Evolutionary conservation across 2,329 filamentous ascomycete genomes (phyloP).

Genomic region (Domatiomyces catenatus): DNA sequence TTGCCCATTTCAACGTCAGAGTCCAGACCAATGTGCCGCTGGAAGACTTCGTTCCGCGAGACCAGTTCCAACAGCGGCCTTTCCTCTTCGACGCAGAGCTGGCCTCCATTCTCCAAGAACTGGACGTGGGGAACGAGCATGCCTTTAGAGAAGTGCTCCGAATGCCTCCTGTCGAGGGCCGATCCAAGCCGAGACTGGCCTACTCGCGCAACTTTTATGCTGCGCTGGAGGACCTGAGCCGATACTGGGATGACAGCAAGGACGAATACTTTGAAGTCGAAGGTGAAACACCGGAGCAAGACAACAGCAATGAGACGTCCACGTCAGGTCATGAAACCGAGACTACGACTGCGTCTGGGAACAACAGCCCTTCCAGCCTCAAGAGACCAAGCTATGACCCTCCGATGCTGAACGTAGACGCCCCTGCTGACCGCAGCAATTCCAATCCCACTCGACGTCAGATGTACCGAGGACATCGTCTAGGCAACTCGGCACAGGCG

Average conservation of each 20-base stretch:
- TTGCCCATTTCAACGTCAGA: slow-evolving; percentile 28
- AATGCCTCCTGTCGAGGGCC: slow-evolving; percentile 29
- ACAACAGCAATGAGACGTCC: not conserved
- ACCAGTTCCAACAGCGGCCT: slow-evolving; percentile 22
- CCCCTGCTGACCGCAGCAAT: not conserved
- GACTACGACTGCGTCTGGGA: not conserved
- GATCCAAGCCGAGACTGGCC: slow-evolving; percentile 35
- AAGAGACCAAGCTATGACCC: not conserved
- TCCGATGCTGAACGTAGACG: not conserved
- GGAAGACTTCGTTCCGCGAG: slow-evolving; percentile 23
- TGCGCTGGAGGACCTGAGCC: slow-evolving; percentile 42
- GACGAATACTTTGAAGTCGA: slow-evolving; percentile 39
- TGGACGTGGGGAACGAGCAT: slow-evolving; percentile 40
- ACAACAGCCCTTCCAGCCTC: not conserved
- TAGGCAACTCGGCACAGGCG: slow-evolving; percentile 43
- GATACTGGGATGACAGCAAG: slow-evolving; percentile 46
- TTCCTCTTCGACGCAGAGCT: slow-evolving; percentile 22
- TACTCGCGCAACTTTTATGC: slow-evolving; percentile 47
- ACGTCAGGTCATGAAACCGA: not conserved
- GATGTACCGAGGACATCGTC: slow-evolving; percentile 42
- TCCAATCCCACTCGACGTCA: not conserved
- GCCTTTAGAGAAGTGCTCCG: slow-evolving; percentile 42
- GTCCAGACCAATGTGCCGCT: slow-evolving; percentile 25
- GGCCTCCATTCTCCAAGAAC: slow-evolving; percentile 26
- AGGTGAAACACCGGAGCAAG: slow-evolving; percentile 13